Conservation (phyloP, 805 yeast species). For the Ogataea nakhonphanomensis region DNA sequence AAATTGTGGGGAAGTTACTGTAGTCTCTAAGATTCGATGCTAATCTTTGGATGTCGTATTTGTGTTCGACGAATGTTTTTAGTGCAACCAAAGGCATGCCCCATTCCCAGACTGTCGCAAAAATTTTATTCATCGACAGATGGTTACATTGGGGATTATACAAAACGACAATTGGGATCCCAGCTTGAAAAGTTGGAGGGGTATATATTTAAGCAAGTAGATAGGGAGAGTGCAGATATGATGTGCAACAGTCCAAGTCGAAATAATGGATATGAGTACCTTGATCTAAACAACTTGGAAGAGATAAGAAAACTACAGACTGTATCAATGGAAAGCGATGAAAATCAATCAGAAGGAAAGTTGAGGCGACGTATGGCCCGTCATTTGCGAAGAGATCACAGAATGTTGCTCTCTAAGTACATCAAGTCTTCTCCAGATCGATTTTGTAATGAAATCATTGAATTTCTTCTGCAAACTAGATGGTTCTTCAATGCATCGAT, state of each 20-base stretch:
- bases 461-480: constrained; percentile 6
- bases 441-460: background rate
- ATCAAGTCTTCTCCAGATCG: background rate
- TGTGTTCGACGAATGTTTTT: no score
- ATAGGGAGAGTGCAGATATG: no score
- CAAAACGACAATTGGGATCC: background rate
- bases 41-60: no score
- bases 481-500: constrained; percentile 15
- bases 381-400: background rate
- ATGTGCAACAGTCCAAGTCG: background rate
- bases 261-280: background rate
- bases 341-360: no score
- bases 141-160: background rate
- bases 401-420: background rate
- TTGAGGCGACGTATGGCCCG: no score
- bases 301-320: constrained; percentile 1
- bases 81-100: no score
- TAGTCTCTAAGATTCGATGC: no score
- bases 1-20: constrained; percentile 1
- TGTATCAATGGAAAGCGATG: background rate
- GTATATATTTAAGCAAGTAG: constrained; percentile 1
- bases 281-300: background rate
- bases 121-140: no score
- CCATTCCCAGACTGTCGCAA: no score
- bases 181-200: constrained; percentile 3